A percentile compares a stretch with the other conserved stretches of the same genome.
Conservation (phyloP, 2,329 filamentous ascomycete species). For the Graphilbum ipis-grandicollis region DNA sequence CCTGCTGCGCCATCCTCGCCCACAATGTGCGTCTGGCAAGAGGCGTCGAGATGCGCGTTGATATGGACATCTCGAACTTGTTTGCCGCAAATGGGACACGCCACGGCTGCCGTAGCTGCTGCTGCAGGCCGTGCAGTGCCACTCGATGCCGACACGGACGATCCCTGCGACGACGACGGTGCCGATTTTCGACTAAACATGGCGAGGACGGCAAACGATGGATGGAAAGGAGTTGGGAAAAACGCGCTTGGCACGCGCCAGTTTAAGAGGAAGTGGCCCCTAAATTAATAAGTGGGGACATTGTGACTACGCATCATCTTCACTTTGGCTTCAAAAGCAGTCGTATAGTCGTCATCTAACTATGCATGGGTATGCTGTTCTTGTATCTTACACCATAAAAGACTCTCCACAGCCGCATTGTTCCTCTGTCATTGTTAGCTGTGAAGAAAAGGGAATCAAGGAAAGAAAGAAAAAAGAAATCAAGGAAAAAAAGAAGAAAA, state of each 20-base stretch:
- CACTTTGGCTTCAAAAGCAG: too few species aligned
- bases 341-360: too few species aligned
- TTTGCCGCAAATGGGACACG: slow-evolving; percentile 69
- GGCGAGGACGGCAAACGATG: too few species aligned
- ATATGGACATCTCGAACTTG: slow-evolving; percentile 57
- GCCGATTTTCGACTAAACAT: slow-evolving; percentile 2
- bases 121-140: background rate
- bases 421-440: slow-evolving; percentile 45
- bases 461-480: too few species aligned
- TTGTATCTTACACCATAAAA: slow-evolving; percentile 52
- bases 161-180: background rate
- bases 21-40: slow-evolving; percentile 47
- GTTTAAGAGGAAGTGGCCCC: too few species aligned
- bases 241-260: too few species aligned
- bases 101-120: slow-evolving; percentile 28
- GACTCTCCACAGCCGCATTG: slow-evolving; percentile 93
- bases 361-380: too few species aligned
- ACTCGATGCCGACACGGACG: background rate
- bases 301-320: too few species aligned
- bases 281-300: too few species aligned
- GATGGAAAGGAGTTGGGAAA: too few species aligned
- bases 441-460: too few species aligned
- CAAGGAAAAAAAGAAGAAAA: too few species aligned
- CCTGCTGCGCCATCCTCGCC: slow-evolving; percentile 25
- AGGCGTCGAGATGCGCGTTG: slow-evolving; percentile 81